phyloP scores from a whole-genome alignment of 192 early-diverging fungal genomes.

The Backusella mclennaniae region DNA sequence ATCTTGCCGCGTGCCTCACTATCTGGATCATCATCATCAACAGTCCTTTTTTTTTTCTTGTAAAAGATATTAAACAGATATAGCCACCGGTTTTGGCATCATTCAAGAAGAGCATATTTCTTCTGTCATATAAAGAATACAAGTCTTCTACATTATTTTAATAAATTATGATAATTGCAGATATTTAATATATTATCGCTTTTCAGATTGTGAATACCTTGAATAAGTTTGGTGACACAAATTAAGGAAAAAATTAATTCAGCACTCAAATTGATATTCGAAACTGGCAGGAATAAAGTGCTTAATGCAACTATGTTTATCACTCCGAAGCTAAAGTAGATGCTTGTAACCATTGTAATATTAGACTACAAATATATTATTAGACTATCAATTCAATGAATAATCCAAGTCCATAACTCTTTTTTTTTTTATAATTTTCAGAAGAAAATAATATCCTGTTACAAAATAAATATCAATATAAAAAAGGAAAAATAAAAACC shows the following conservation, averaged over 20 bases:
- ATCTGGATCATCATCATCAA: too few relatives aligned
- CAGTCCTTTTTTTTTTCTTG: neutral
- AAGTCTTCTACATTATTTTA: too few relatives aligned
- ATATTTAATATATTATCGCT: neutral
- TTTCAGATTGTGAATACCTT: neutral
- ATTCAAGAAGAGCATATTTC: too few relatives aligned
- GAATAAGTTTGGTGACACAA: neutral
- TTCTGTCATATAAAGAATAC: too few relatives aligned
- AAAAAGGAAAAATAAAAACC: neutral
- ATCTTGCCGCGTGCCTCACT: neutral
- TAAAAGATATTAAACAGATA: too few relatives aligned
- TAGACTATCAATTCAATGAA: neutral
- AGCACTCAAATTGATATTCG: neutral
- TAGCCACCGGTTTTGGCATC: too few relatives aligned
- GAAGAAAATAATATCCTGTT: neutral
- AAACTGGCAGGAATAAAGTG: neutral
- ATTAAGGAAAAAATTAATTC: neutral
- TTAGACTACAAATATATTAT: neutral
- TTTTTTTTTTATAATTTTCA: neutral
- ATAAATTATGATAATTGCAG: too few relatives aligned
- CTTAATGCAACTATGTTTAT: neutral
- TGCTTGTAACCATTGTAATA: slow-evolving; percentile 3
- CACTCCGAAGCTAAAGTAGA: neutral
- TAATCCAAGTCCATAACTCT: neutral
- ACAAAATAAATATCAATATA: slow-evolving; percentile 1